Conservation (phyloP, 2,329 filamentous ascomycete species). For the Arthrobotrys entomopaga region DNA sequence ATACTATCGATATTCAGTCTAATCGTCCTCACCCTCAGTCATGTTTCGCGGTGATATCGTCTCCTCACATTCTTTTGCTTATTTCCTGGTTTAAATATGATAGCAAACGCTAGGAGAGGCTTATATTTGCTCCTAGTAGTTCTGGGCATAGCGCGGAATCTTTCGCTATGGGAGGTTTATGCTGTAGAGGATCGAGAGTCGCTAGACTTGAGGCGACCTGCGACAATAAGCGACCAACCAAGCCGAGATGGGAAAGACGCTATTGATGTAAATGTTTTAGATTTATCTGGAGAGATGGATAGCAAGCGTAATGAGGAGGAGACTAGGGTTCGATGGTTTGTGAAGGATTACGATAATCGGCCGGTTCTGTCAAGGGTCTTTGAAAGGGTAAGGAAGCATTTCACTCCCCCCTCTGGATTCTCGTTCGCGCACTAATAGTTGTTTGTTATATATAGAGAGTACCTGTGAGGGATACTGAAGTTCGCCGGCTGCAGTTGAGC, state of each 20-base stretch:
- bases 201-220: not conserved
- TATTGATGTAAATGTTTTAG: conserved; percentile 26
- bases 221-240: not conserved
- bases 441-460: conserved; percentile 28
- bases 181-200: conserved; percentile 40
- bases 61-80: conserved; percentile 23
- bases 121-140: conserved; percentile 40
- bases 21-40: conserved; percentile 32
- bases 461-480: conserved; percentile 28
- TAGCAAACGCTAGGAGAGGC: conserved; percentile 45
- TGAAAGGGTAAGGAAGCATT: conserved; percentile 33
- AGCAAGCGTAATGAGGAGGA: conserved; percentile 36
- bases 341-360: conserved; percentile 48
- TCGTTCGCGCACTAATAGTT: not conserved
- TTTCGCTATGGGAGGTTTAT: conserved; percentile 50
- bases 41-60: conserved; percentile 33
- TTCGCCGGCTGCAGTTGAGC: conserved; percentile 40
- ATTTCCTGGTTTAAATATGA: conserved; percentile 42
- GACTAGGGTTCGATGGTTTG: conserved; percentile 45
- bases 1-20: conserved; percentile 35
- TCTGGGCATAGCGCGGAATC: conserved; percentile 39
- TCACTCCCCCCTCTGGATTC: not conserved
- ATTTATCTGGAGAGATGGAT: conserved; percentile 22
- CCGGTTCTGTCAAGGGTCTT: conserved; percentile 45
- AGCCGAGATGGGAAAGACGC: conserved; percentile 8